Conservation (phyloP, 2,329 filamentous ascomycete species). For the Trichophaea hybrida region DNA sequence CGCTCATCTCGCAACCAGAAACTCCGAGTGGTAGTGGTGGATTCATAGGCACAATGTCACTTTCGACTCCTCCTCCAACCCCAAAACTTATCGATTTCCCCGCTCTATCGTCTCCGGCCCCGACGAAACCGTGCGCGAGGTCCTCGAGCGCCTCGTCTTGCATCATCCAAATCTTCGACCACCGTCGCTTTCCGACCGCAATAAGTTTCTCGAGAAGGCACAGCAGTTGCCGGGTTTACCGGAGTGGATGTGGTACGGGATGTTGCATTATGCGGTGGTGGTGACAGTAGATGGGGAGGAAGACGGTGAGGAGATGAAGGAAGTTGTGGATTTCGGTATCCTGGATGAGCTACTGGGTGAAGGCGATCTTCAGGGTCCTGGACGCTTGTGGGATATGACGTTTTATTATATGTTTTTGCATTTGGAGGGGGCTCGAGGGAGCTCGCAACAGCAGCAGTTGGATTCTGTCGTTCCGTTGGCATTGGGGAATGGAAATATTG, state of each 20-base stretch:
- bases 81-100: neutral
- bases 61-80: neutral
- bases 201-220: neutral
- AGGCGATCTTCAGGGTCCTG: neutral
- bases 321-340: constrained; percentile 39
- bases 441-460: neutral
- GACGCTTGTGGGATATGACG: neutral
- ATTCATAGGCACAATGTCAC: neutral
- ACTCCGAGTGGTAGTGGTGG: neutral
- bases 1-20: neutral
- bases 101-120: neutral
- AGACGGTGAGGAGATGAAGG: constrained; percentile 67
- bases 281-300: constrained; percentile 68
- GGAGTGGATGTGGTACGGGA: constrained; percentile 82
- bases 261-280: constrained; percentile 57
- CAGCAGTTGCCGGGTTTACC: constrained; percentile 53
- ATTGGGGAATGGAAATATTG: neutral
- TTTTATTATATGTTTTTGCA: constrained; percentile 1
- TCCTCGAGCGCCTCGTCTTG: neutral
- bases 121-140: neutral
- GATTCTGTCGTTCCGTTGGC: neutral
- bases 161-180: neutral
- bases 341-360: neutral
- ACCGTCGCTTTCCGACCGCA: neutral
- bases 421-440: neutral